Base-by-base conservation (phyloP, 495 filamentous ascomycete species). In the Zalerion maritima region DNA sequence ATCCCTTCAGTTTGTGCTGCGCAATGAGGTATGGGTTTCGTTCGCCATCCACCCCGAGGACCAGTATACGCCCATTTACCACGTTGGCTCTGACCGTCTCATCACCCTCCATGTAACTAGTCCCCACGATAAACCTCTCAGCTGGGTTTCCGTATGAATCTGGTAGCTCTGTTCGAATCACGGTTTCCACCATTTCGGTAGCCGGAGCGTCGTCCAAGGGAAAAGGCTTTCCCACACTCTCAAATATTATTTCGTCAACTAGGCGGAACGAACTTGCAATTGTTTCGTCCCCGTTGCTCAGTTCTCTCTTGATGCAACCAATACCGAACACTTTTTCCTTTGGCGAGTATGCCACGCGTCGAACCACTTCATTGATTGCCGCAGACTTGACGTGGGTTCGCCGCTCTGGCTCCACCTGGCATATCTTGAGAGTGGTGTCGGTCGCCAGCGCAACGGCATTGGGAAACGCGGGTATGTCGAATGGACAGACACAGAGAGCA, bases 111-210 rank as follows among this genome's bases (percentile, higher is more conserved):
- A 87, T 37, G 38, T 71, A 84, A 18, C 78, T 73, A 9, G 91
- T 94, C 6, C 89, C 89, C 2, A 94, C 75, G 14, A 99, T 50
- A 41, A 94, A 94, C 10, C 83, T 60, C 45, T 97, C 89, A 2
- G 66, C 69, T 3, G 60, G 64, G 19, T 63, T 62, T 9, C 76
- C 75, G 28, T 71, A 63, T 0, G 60, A 54, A 40, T 75, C 67
- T 1, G 54, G 49, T n/a, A 93, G 64, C 34, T 84, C 71, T 6
- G 80, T 79, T 20, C 82, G 71, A 29, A 87, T 74, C 3, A 89
- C 75, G 34, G 78, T 71, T 47, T 96, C 89, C 9, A 94, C 69
- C 15, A 94, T 55, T 49, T 99, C 89, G 3, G 76, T 62, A 14
- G 63, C 47, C 2, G 71, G 49, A 2, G 80, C 54, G 12, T 61